These are phyloP conservation scores for Malus fusca DNA, from an alignment of 306 rosid genomes.

Conservation along the genomic window DNA sequence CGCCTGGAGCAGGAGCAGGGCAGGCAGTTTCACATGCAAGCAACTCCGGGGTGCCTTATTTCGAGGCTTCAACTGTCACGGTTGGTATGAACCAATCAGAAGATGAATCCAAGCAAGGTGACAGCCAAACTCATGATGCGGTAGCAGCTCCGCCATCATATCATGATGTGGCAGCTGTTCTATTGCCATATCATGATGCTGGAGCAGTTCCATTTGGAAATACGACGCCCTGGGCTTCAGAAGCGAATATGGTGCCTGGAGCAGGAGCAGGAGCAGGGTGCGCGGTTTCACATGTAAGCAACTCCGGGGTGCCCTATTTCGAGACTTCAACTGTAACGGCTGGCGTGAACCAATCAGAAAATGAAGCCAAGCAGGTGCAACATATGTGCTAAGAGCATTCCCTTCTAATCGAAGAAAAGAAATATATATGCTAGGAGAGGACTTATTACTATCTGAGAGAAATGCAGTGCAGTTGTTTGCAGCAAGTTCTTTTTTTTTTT, in stretches of 20 bases:
- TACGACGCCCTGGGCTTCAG: not conserved
- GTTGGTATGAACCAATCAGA: slow-evolving; percentile 1
- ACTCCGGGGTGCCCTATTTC: not conserved
- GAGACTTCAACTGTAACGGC: slow-evolving; percentile 14
- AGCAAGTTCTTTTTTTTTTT: not conserved
- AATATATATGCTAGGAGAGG: not conserved
- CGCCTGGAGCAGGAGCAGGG: not conserved
- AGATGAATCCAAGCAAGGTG: not conserved
- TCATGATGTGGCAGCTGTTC: no score
- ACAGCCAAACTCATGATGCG: not conserved
- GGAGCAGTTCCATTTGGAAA: not conserved
- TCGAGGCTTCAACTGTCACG: slow-evolving; percentile 15
- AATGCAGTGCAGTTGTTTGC: not conserved
- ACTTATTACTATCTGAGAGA: not conserved
- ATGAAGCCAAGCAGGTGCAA: not conserved
- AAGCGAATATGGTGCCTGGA: not conserved
- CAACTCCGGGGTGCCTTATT: not conserved
- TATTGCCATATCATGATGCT: not conserved
- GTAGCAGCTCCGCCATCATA: not conserved
- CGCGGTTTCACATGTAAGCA: not conserved
- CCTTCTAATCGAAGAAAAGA: not conserved
- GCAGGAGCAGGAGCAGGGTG: not conserved
- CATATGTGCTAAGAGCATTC: not conserved
- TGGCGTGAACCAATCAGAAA: not conserved
- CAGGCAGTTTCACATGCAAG: not conserved